Percentiles rank a stretch among this genome's conserved stretches.
Evolutionary conservation across 805 yeast species (phyloP).

Genomic region (Cyberlindnera mycetangii): DNA sequence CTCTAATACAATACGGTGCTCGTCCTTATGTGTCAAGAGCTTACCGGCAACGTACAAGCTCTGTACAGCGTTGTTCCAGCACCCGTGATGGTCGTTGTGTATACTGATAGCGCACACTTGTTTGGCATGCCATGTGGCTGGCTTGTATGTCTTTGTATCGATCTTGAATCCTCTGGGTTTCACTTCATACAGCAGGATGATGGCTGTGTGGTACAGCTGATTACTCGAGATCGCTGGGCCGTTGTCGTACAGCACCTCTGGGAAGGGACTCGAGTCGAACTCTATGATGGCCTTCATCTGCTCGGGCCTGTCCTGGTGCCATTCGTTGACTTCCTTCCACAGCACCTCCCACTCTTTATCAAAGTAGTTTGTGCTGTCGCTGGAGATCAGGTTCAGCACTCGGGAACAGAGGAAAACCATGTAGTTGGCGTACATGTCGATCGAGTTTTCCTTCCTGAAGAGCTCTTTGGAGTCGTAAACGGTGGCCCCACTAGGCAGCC

Average conservation of each 20-base stretch:
- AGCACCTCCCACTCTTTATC: slow-evolving; percentile 37
- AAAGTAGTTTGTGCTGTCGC: slow-evolving; percentile 26
- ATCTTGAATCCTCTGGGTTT: slow-evolving; percentile 37
- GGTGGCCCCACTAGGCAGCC: slow-evolving; percentile 32
- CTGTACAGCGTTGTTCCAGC: slow-evolving; percentile 27
- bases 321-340: slow-evolving; percentile 38
- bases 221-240: slow-evolving; percentile 37
- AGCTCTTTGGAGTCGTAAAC: slow-evolving; percentile 26
- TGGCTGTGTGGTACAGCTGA: slow-evolving; percentile 38
- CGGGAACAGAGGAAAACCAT: slow-evolving; percentile 37
- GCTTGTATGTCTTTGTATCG: slow-evolving; percentile 16
- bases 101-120: slow-evolving; percentile 23
- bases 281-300: slow-evolving; percentile 34
- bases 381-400: slow-evolving; percentile 34
- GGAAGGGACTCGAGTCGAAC: slow-evolving; percentile 35
- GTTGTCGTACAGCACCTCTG: slow-evolving; percentile 35
- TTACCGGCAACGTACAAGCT: slow-evolving; percentile 25
- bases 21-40: slow-evolving; percentile 25
- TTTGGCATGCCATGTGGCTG: slow-evolving; percentile 27
- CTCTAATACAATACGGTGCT: slow-evolving; percentile 30
- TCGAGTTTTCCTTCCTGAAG: slow-evolving; percentile 26
- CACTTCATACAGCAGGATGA: slow-evolving; percentile 37
- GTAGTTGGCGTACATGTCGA: slow-evolving; percentile 39
- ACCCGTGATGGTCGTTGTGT: slow-evolving; percentile 24
- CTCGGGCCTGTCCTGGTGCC: slow-evolving; percentile 37